Evolutionary conservation across 1,139 yeast genomes (phyloP), one percentile per base, ranked within the genome.

Genomic region (Pichia terricola): DNA sequence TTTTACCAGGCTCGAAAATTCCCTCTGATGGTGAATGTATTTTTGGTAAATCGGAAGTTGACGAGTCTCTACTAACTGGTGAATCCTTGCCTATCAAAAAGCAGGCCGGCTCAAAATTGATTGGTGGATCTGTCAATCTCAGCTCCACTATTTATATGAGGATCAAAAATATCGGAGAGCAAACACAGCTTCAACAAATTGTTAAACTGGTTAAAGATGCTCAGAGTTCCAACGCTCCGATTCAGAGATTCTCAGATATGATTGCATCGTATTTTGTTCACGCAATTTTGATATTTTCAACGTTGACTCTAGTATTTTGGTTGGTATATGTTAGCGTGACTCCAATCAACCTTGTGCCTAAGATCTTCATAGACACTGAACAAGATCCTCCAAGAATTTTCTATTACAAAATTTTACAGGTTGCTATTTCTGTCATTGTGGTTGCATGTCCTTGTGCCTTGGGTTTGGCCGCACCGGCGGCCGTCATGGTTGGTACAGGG

Each of bases 401-500:
- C 76, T 63, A 28, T 79, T 95, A 58, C 5, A 53, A 45, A 33
- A 50, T 62, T 57, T 65, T 91, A 47, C 79, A 84, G 55, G 70
- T 89, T 41, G 83, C 95, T n/a, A 91, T 94, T 36, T 81, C 95
- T 4, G 98, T 91, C 7, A 76, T 91, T 53, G 96, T 91, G 10
- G 96, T 91, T 40, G 98, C 98, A 0, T 91, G 98, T 64, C 98
- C 98, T 0, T 91, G 97, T 72, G 97, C 97, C 0, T 68, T 91
- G 32, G 98, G 98, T 2, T 70, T 91, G 43, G 96, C 96, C 7
- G 95, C 98, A 0, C 98, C 98, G 0, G 91, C 98, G 1, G 98
- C 98, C 0, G 86, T 94, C 4, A 89, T 91, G 96, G 98, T 91
- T 4, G 98, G 97, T 5, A 89, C 97, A 2, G 98, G 98, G 28